phyloP scores from a whole-genome alignment of 768 basidiomycete species.

The Rhizopogon vinicolor region DNA sequence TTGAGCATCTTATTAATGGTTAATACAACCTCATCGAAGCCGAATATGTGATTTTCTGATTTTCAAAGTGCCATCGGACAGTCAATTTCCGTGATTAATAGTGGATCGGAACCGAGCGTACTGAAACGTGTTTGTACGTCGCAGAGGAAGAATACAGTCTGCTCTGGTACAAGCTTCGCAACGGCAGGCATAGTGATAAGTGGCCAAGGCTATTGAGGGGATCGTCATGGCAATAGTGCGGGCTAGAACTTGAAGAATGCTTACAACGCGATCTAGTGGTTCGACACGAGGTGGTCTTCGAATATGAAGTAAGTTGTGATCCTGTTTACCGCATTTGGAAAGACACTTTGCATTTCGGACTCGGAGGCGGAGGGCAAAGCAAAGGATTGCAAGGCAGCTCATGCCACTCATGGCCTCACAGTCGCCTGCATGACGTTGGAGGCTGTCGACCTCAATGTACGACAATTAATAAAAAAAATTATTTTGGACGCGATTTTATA shows the following conservation, averaged over 20 bases:
- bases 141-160: conserved; percentile 69
- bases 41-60: conserved; percentile 51
- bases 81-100: background rate
- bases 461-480: too few relatives aligned
- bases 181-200: conserved; percentile 20
- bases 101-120: conserved; percentile 27
- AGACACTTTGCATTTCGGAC: background rate
- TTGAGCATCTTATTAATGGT: conserved; percentile 76
- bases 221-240: background rate
- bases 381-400: background rate
- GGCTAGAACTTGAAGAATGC: background rate
- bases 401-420: background rate
- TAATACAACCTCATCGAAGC: conserved; percentile 63
- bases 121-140: conserved; percentile 79
- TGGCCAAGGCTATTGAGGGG: background rate
- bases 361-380: background rate
- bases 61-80: background rate
- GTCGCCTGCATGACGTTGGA: background rate
- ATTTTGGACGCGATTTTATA: too few relatives aligned
- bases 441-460: too few relatives aligned
- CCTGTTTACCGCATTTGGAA: background rate
- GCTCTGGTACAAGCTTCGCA: conserved; percentile 32
- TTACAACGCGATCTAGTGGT: background rate
- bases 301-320: too few relatives aligned
- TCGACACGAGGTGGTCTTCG: too few relatives aligned